These are phyloP conservation scores for Parsonsia alboflavescens DNA, from an alignment of 257 asterid species.

Conservation along the genomic window DNA sequence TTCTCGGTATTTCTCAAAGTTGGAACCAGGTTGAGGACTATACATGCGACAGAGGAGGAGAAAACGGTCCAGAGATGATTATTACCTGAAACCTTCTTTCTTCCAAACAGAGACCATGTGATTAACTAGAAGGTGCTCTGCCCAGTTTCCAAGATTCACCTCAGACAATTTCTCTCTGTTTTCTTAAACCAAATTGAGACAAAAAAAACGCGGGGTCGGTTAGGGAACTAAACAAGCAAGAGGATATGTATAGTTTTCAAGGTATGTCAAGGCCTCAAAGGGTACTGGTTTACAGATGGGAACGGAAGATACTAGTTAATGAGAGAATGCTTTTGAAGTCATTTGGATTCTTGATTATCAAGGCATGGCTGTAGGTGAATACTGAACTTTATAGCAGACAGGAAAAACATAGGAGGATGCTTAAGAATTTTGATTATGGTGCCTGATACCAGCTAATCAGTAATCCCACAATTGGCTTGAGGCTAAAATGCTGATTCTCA, in stretches of 20 bases:
- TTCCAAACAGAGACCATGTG: not conserved
- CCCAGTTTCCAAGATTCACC: not conserved
- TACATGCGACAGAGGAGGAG: not conserved
- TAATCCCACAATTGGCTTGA: slow-evolving; percentile 19
- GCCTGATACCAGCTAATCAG: slow-evolving; percentile 34
- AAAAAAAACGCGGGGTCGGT: no score
- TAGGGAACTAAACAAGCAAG: not conserved
- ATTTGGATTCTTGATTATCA: not conserved
- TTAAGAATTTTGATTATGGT: slow-evolving; percentile 35
- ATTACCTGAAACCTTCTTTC: no score
- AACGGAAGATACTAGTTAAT: no score
- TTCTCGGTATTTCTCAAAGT: slow-evolving; percentile 2
- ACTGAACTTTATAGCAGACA: slow-evolving; percentile 1
- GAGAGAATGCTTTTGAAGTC: no score
- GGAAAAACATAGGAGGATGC: slow-evolving; percentile 15
- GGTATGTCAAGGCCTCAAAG: not conserved
- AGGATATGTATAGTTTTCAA: not conserved
- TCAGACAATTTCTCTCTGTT: not conserved
- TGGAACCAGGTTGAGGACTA: not conserved
- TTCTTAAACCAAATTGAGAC: not conserved
- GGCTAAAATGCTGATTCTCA: slow-evolving; percentile 25
- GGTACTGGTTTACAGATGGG: not conserved
- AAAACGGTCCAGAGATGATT: not conserved
- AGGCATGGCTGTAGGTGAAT: not conserved
- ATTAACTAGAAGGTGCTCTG: not conserved